These are phyloP conservation scores for Solanum medicagineum DNA, from an alignment of 257 asterid genomes.

Conservation along the genomic window DNA sequence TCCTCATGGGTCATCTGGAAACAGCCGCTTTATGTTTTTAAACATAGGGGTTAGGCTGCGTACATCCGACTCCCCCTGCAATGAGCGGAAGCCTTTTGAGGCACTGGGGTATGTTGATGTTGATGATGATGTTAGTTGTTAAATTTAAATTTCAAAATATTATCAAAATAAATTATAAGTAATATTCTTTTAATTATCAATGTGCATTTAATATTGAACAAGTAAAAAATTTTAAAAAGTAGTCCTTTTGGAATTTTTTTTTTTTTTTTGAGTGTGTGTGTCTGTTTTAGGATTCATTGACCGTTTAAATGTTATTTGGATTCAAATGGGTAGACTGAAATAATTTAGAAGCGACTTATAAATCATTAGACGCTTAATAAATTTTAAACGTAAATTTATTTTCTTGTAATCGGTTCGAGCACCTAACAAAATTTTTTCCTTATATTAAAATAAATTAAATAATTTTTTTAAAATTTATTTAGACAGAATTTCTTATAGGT, in stretches of 20 bases:
- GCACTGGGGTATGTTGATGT: no score
- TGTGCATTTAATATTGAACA: not conserved
- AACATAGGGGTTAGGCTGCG: no score
- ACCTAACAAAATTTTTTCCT: not conserved
- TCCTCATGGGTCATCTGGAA: no score
- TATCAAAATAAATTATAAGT: no score
- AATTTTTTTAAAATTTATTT: no score
- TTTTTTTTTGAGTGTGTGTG: no score
- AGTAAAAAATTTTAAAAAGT: not conserved
- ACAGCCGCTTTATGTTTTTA: no score
- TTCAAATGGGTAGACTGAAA: not conserved
- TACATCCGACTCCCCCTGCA: no score
- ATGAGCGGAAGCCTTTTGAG: no score
- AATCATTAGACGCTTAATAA: not conserved
- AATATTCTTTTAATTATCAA: not conserved
- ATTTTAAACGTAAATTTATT: not conserved
- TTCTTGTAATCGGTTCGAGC: not conserved
- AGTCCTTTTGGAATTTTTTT: not conserved
- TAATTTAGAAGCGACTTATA: not conserved
- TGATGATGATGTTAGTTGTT: no score
- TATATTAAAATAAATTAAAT: not conserved
- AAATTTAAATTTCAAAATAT: no score
- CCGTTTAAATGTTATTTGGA: not conserved
- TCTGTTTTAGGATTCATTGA: not conserved
- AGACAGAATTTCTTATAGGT: no score